These are phyloP conservation scores for Geotrichum ghanense DNA, from an alignment of 805 yeast genomes.

Conservation along the genomic window DNA sequence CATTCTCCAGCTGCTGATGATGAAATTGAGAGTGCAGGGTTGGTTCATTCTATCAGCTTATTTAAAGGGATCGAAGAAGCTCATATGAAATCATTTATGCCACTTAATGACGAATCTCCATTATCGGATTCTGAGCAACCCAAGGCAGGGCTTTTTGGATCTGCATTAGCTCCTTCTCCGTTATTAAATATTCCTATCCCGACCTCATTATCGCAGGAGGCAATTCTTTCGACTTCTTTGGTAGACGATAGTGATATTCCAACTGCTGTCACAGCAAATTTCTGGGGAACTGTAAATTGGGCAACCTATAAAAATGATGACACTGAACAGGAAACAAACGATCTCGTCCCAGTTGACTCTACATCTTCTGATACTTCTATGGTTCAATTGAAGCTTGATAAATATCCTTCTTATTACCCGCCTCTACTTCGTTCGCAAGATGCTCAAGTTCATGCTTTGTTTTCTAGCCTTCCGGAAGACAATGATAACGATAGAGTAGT, in stretches of 20 bases:
- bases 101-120: slow-evolving; percentile 5
- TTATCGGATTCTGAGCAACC: not conserved
- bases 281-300: slow-evolving; percentile 94
- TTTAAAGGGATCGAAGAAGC: slow-evolving; percentile 9
- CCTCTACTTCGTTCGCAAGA: slow-evolving; percentile 48
- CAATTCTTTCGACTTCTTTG: slow-evolving; percentile 55
- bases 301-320: slow-evolving; percentile 28
- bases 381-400: slow-evolving; percentile 7
- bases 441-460: slow-evolving; percentile 66
- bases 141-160: slow-evolving; percentile 6
- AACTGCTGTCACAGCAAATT: slow-evolving; percentile 74
- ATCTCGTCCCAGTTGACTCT: not conserved
- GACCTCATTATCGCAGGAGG: slow-evolving; percentile 58
- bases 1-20: not conserved
- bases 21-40: slow-evolving; percentile 5
- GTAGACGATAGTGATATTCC: slow-evolving; percentile 55
- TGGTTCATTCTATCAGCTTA: slow-evolving; percentile 7
- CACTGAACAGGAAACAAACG: slow-evolving; percentile 2
- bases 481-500: slow-evolving; percentile 51
- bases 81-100: not conserved
- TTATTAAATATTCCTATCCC: slow-evolving; percentile 53
- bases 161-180: slow-evolving; percentile 23
- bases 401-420: slow-evolving; percentile 60
- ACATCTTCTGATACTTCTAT: not conserved
- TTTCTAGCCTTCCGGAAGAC: slow-evolving; percentile 43